Evolutionary conservation across 148 eudicot genomes (phyloP), one percentile per base, ranked within the genome.

Genomic region (Euryodendron excelsum): DNA sequence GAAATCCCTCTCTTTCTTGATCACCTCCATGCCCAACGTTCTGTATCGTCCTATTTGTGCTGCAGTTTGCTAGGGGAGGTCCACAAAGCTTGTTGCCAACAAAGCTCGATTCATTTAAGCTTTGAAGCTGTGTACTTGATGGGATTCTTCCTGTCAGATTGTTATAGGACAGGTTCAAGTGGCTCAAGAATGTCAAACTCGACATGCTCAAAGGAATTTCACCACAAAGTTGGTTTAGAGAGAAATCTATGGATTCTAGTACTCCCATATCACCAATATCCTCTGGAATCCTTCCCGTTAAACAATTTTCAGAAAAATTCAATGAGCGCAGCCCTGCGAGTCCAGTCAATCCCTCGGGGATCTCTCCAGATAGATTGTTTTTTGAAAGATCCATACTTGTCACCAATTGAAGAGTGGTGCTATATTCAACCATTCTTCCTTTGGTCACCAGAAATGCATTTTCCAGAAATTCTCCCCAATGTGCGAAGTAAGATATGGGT

Each of bases 71-170:
- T 10, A 81, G 36, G 34, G 83, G 80, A 58, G 52, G 69, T 14
- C 80, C 83, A 70, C 80, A 81, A 28, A 81, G 76, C 11, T 59
- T 30, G 76, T 76, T 81, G n/a, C 80, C 80, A 17, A 36, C 10
- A 44, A 76, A 81, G 34, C 67, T 63, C 1, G 67, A 63, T 63
- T 63, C 67, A 60, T 14, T 31, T 17, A 63, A 28, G 37, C 67
- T 63, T 63, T 63, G 39, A 31, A 63, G 37, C 34, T 63, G 67
- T 30, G 67, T 31, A 31, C 67, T 63, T 63, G 67, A 17, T 63
- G 67, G 67, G 15, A 63, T 63, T 31, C 9, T 31, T 63, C 67
- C 67, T 0, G n/a, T 30, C 36, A 30, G 18, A 27, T 60, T 60
- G 64, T 60, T 60, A 60, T 25, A 60, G 5, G 69, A 64, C 69